Evolutionary conservation across 306 rosid genomes (phyloP).

Genomic region (Vigna unguiculata): DNA sequence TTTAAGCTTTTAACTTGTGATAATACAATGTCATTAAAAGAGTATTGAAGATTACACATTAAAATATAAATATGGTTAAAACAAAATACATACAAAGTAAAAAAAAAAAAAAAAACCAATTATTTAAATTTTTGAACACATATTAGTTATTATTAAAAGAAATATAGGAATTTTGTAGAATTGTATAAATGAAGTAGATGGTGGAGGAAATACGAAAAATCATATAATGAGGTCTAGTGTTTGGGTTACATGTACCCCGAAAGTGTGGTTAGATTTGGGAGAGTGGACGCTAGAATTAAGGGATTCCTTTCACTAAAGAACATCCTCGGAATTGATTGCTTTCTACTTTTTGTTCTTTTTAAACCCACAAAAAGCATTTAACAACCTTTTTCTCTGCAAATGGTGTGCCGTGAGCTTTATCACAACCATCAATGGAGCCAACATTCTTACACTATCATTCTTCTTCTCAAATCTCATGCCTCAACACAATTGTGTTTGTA

Average conservation of each 20-base stretch:
- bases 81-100: too few species aligned
- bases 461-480: background rate
- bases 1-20: too few species aligned
- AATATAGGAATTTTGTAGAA: background rate
- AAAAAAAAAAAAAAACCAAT: too few species aligned
- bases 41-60: too few species aligned
- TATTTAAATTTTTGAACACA: too few species aligned
- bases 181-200: constrained; percentile 28
- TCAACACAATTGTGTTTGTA: background rate
- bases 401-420: constrained; percentile 41
- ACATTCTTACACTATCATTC: background rate
- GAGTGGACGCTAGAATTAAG: constrained; percentile 44
- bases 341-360: constrained; percentile 46
- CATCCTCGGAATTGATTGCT: constrained; percentile 40
- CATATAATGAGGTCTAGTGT: constrained; percentile 48
- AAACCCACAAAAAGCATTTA: constrained; percentile 28
- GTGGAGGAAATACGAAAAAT: constrained; percentile 31
- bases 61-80: too few species aligned
- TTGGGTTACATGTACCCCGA: constrained; percentile 43
- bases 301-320: too few species aligned
- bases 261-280: constrained; percentile 42
- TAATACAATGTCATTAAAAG: too few species aligned
- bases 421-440: constrained; percentile 28
- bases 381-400: constrained; percentile 31
- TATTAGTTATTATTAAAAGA: too few species aligned